These are phyloP conservation scores for Picocystis sp. DNA, from an alignment of 163 green algal genomes.

Conservation along the genomic window DNA sequence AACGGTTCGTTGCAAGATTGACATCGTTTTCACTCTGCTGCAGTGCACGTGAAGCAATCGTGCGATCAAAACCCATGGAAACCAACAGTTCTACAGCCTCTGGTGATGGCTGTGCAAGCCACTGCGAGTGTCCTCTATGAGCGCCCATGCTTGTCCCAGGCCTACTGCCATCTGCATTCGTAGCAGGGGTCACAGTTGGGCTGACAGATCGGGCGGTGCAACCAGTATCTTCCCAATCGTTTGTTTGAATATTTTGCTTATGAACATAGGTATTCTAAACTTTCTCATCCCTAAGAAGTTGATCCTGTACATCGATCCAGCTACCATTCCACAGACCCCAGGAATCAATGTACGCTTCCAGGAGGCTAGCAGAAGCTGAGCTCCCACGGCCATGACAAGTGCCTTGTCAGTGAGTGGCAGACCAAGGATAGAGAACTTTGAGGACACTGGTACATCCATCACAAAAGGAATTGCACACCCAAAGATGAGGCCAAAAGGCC, in stretches of 20 bases:
- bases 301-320: no score
- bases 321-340: no score
- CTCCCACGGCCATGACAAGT: neutral
- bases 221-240: no score
- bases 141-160: no score
- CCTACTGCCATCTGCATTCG: no score
- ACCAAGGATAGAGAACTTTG: slow-evolving; percentile 38
- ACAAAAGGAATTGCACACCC: slow-evolving; percentile 31
- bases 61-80: slow-evolving; percentile 40
- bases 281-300: no score
- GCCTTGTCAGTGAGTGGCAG: slow-evolving; percentile 45
- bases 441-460: slow-evolving; percentile 33
- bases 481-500: slow-evolving; percentile 39
- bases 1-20: no score
- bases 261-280: slow-evolving; percentile 8
- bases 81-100: slow-evolving; percentile 38
- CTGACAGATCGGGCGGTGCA: slow-evolving; percentile 10
- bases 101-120: neutral
- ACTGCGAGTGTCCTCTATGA: no score
- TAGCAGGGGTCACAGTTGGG: slow-evolving; percentile 20
- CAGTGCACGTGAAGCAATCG: slow-evolving; percentile 20
- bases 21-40: slow-evolving; percentile 34
- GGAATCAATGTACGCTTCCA: no score
- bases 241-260: slow-evolving; percentile 12
- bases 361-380: neutral